Evolutionary conservation across 2,329 filamentous ascomycete genomes (phyloP), one percentile per base, ranked within the genome.

Genomic region (Fusarium redolens): DNA sequence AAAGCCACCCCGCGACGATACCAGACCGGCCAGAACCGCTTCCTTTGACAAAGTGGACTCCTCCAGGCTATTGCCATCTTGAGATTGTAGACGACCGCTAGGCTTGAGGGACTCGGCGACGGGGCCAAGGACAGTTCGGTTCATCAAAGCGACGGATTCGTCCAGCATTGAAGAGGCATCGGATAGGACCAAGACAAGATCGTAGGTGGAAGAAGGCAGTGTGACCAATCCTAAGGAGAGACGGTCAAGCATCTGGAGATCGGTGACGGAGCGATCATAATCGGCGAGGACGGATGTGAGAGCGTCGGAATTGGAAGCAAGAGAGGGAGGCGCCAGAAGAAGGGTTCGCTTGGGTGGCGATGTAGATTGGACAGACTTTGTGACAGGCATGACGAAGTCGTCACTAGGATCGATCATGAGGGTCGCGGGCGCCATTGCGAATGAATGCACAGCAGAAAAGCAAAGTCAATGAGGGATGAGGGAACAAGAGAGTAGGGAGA

Each of bases 211-310:
- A 60, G 89, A 76, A 3, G 95, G 92, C 1, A 99, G 90, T 12
- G 91, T 86, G 64, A 96, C 93, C 41, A 97, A 87, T 69, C 94
- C 94, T 40, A 93, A 89, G 4, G 93, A 91, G 44, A 99, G 89
- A 57, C 96, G 94, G 84, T 99, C 96, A 69, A 99, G 92, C 96
- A 99, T 99, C 83, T 98, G 96, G 59, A 99, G 87, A 80, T 99
- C 96, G 70, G 95, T 96, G 50, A 88, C 86, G 72, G 88, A 85
- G 79, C 94, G 92, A 81, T 96, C 91, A 84, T 94, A 91, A 64
- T 90, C 86, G 66, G 90, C 86, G 78, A 97, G 89, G 70, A 96
- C 86, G 74, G 86, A 85, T 73, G 90, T 89, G 73, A 98, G 88
- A 77, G 91, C 91, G 75, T 94, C 92, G 75, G 95, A 93, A 82